Evolutionary conservation across 805 yeast genomes (phyloP), one percentile per base, ranked within the genome.

Genomic region (Pichia californica): DNA sequence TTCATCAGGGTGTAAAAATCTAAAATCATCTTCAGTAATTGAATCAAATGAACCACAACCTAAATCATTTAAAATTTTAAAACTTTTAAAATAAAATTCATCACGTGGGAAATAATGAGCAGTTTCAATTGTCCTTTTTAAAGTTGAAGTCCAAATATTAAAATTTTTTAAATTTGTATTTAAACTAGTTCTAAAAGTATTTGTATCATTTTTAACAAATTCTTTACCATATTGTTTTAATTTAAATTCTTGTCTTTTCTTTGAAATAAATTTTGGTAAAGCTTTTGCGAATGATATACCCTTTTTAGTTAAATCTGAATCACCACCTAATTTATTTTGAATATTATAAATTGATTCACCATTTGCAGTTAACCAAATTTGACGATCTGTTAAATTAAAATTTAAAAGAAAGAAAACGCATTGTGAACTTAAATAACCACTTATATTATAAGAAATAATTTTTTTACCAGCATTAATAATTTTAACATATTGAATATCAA

Each of bases 391-490:
- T 15, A 64, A 48, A 43, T 64, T 64, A 51, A 64, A 64, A 52
- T 71, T 71, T 41, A 76, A 56, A 29, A 76, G 54, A 54, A 74
- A 76, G 52, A 76, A 76, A 20, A 76, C 73, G 16, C 79, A 72
- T 49, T 76, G 81, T 1, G 79, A 74, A 5, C 79, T 74, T 38
- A 76, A 62, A 51, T 74, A 76, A 0, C 81, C 81, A 52, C 72
- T 73, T 26, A 79, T 71, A 52, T 79, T 79, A 53, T 67, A 77
- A 31, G 77, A 68, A 28, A 74, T 72, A 16, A 79, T 67, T 54
- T 76, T 74, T 53, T 72, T 73, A 21, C 81, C 81, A 5, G 81
- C 82, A 54, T 80, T 76, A 31, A 80, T 70, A 63, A 80, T 76
- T 55, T 80, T 79, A 31, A 80, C 75, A 48, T 76, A 79, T 53